A percentile compares a stretch with the other conserved stretches of the same genome.
phyloP scores from a whole-genome alignment of 2,329 filamentous ascomycete species.

The Penicillium nordicum region DNA sequence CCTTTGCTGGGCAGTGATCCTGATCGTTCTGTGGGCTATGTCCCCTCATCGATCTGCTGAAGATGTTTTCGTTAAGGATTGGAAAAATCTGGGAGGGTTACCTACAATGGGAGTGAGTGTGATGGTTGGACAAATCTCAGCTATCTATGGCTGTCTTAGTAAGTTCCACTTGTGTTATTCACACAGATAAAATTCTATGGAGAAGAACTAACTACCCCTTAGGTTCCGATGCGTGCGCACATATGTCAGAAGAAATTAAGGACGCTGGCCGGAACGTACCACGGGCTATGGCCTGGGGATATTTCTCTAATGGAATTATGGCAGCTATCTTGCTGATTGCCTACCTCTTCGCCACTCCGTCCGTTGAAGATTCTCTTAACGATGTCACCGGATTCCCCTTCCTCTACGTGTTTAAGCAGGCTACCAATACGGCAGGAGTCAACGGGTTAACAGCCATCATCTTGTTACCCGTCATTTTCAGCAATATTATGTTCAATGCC shows the following conservation, averaged over 20 bases:
- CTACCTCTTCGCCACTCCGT: constrained; percentile 39
- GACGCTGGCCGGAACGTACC: constrained; percentile 46
- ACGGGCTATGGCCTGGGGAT: constrained; percentile 43
- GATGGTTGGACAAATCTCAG: constrained; percentile 37
- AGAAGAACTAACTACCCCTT: constrained; percentile 5
- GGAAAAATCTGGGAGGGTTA: constrained; percentile 39
- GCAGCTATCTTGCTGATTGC: constrained; percentile 44
- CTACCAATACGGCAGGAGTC: constrained; percentile 21
- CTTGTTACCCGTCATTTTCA: constrained; percentile 38
- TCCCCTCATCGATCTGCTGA: constrained; percentile 25
- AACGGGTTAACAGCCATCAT: constrained; percentile 40
- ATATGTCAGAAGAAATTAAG: constrained; percentile 48
- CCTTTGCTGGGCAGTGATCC: constrained; percentile 34
- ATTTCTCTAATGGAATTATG: constrained; percentile 44
- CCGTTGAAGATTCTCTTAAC: constrained; percentile 34
- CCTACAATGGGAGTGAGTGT: constrained; percentile 32
- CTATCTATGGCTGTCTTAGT: constrained; percentile 31
- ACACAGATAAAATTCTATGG: not conserved
- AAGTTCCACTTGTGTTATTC: not conserved
- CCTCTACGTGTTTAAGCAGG: constrained; percentile 45
- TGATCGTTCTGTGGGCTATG: constrained; percentile 31
- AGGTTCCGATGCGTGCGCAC: constrained; percentile 28
- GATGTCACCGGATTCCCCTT: constrained; percentile 45
- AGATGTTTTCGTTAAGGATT: constrained; percentile 33
- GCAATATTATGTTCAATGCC: constrained; percentile 40